Base-by-base conservation (phyloP, 106 monocot genomes). In the Cymbidium sinense region DNA sequence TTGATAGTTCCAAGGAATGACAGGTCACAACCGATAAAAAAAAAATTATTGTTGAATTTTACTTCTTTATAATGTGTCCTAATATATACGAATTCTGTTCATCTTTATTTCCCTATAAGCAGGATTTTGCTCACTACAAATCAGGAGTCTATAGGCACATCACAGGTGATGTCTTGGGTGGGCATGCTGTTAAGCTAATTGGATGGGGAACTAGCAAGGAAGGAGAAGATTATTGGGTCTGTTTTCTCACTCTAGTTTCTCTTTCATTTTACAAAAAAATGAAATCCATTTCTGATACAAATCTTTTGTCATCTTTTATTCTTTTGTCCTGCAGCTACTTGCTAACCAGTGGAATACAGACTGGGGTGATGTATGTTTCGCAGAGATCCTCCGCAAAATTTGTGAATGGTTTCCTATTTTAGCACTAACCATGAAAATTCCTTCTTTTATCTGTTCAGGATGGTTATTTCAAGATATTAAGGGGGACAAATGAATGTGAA, bases 91-190 rank as follows among this genome's bases (percentile, higher is more conserved):
- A 11, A 47, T 13, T 11, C 47, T 15, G 13, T 0, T 47, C 13
- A 47, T 13, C 47, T 23, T 58, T 23, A 58, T 25, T 47, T 47
- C 5, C 58, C 5, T 58, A 23, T 58, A 58, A n/a, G 15, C 84
- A 96, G 96, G 96, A 96, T 82, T 96, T 96, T 82, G 96, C 96
- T 41, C 89, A 93, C 79, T 96, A 96, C 73, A 89, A 91, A 69
- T 96, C 93, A 78, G 96, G 96, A 77, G 87, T 96, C 33, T 96
- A 96, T 82, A 93, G 81, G 35, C 89, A 96, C 79, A 64, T 96
- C 7, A 98, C 91, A 11, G 96, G 96, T 64, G 90, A 76, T 30
- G 82, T 73, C 33, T 81, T 89, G 71, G 96, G 94, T 34, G 96
- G 96, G 17, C 96, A 98, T 82, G 94, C 96, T 39, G 96, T 94